These are phyloP conservation scores for Stephanodiscus triporus DNA, from an alignment of 108 stramenopile species.

Conservation along the genomic window DNA sequence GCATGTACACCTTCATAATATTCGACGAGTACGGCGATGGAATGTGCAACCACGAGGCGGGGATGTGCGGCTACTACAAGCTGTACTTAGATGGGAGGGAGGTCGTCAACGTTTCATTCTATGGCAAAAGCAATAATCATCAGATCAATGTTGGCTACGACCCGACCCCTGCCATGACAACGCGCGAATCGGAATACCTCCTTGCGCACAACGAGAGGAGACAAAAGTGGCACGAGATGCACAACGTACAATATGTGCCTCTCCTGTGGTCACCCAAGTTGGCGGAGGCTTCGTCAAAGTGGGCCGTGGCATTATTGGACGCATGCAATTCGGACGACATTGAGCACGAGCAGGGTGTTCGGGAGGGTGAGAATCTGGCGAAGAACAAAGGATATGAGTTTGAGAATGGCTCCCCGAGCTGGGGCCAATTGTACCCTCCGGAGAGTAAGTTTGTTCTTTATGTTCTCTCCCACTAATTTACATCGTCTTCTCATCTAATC, in stretches of 20 bases:
- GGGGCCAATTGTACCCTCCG: conserved; percentile 34
- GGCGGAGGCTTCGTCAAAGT: conserved; percentile 22
- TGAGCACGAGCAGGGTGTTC: conserved; percentile 26
- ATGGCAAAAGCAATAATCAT: conserved; percentile 7
- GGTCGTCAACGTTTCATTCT: conserved; percentile 22
- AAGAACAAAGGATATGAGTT: conserved; percentile 20
- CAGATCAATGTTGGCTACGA: conserved; percentile 26
- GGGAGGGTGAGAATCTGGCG: conserved; percentile 35
- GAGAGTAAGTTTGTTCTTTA: conserved; percentile 9
- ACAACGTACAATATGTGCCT: conserved; percentile 34
- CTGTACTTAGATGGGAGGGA: conserved; percentile 21
- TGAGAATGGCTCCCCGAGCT: conserved; percentile 13
- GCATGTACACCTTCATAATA: conserved; percentile 14
- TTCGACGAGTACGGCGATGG: conserved; percentile 30
- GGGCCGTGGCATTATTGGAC: conserved; percentile 22
- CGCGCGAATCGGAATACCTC: conserved; percentile 21
- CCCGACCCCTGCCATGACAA: conserved; percentile 16
- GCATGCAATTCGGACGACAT: conserved; percentile 26
- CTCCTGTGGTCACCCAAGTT: conserved; percentile 30
- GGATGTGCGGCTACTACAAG: conserved; percentile 24
- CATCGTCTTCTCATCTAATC: background rate
- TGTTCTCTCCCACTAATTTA: background rate
- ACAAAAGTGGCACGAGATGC: conserved; percentile 30
- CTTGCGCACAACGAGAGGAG: conserved; percentile 34
- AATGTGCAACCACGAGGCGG: background rate